Percentiles rank a stretch among this genome's conserved stretches.
Evolutionary conservation across 192 early-diverging fungal genomes (phyloP).

Genomic region (Glomus cerebriforme): DNA sequence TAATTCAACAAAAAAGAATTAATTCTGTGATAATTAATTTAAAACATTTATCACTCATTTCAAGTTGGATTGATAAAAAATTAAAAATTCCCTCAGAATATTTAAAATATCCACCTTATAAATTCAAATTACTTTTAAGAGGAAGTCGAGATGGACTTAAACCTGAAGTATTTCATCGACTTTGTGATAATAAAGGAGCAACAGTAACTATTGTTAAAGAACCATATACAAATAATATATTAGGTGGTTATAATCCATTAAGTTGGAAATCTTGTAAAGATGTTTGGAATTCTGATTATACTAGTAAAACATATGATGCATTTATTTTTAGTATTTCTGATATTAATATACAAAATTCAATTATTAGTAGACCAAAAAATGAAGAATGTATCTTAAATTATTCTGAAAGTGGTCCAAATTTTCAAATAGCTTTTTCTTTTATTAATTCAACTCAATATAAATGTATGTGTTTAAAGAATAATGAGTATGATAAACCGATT

Average conservation of each 20-base stretch:
- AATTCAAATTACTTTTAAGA: slow-evolving; percentile 2
- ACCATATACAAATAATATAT: not conserved
- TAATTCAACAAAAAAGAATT: too few relatives aligned
- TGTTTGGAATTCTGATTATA: not conserved
- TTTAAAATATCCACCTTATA: not conserved
- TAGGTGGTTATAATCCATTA: slow-evolving; percentile 11
- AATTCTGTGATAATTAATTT: not conserved
- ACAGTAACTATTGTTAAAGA: not conserved
- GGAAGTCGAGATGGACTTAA: too few relatives aligned
- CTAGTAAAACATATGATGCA: not conserved
- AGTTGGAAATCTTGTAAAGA: too few relatives aligned
- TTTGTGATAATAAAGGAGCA: not conserved
- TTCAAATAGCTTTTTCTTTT: not conserved
- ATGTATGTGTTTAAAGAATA: too few relatives aligned
- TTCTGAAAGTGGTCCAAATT: not conserved
- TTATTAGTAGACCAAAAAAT: not conserved
- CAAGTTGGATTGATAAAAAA: not conserved
- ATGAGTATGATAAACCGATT: too few relatives aligned
- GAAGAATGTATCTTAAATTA: not conserved
- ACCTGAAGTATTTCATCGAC: not conserved
- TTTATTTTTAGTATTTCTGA: not conserved
- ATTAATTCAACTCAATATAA: too few relatives aligned
- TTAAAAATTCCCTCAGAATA: not conserved
- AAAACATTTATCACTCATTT: not conserved
- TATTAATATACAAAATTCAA: not conserved